Evolutionary conservation across 257 asterid genomes (phyloP), one percentile per base, ranked within the genome.

Genomic region (Fraxinus pennsylvanica): DNA sequence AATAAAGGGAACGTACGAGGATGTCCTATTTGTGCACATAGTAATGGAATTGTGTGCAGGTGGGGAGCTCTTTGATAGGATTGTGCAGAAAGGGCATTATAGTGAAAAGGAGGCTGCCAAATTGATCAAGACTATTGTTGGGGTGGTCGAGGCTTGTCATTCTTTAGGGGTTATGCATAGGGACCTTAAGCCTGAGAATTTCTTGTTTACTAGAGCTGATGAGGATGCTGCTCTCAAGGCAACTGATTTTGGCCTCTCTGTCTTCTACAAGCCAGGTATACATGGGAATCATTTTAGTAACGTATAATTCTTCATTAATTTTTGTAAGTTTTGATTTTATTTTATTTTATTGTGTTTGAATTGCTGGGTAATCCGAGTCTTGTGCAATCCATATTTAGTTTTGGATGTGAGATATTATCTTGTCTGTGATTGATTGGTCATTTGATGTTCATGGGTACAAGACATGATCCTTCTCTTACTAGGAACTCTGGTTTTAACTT

Each of bases 231-330:
- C 84, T 30, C 87, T 86, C 32, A 83, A 86, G 82, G 89, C 89
- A 36, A 86, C 89, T 38, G 89, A 86, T 83, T 86, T 86, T 71
- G 89, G 89, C 36, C 87, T 86, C 59, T 86, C 89, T 63, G 87
- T 83, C 73, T 86, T 86, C 82, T 86, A 86, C 71, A 84, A 83
- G 76, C 89, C 89, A 73, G 89, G 89, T 86, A 43, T 43, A 43
- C 12, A 38, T 61, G 30, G 32, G 68, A 21, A n/a, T 5, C 22
- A 3, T 14, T 50, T 50, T 17, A 14, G 8, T 52, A 19, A 61
- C 68, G 25, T 22, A 9, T 9, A 8, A 22, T 22, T 21, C 32
- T 61, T 22, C 30, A 8, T 63, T 25, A 61, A 8, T 61, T 21
- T 61, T 61, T 22, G 33, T 1, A 9, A 22, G 33, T 9, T 25